Conservation (phyloP, 2,329 filamentous ascomycete species). For the Aureobasidium mangrovei region DNA sequence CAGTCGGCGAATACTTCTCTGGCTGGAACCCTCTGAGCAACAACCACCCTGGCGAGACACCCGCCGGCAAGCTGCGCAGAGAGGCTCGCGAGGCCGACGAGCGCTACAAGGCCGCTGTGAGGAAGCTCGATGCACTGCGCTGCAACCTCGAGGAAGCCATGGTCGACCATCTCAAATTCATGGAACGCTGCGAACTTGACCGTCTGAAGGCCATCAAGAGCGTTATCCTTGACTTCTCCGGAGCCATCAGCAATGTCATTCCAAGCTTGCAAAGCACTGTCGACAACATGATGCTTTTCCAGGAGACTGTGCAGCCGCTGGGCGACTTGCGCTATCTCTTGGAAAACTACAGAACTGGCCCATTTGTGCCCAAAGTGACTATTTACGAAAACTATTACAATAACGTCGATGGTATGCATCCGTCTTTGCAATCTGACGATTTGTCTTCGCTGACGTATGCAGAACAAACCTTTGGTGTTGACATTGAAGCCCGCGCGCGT, state of each 20-base stretch:
- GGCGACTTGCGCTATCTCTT: constrained; percentile 87
- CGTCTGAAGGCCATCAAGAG: constrained; percentile 96
- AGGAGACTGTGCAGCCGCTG: constrained; percentile 92
- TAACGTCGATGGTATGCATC: constrained; percentile 61
- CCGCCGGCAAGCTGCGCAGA: constrained; percentile 72
- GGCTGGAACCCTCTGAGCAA: constrained; percentile 93
- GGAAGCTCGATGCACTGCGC: constrained; percentile 78
- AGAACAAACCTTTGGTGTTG: constrained; percentile 95
- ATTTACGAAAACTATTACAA: constrained; percentile 99
- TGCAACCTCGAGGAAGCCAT: constrained; percentile 96
- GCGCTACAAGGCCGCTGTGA: constrained; percentile 79
- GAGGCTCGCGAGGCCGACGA: constrained; percentile 89
- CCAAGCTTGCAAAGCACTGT: constrained; percentile 91
- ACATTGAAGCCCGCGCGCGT: constrained; percentile 87
- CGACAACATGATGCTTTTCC: constrained; percentile 98
- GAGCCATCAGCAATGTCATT: constrained; percentile 95
- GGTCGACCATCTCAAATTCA: constrained; percentile 83
- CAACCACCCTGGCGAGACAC: constrained; percentile 86
- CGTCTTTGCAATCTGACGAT: background rate
- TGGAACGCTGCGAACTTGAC: constrained; percentile 95
- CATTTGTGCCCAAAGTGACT: constrained; percentile 80
- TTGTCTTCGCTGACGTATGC: background rate
- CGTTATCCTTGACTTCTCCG: constrained; percentile 93
- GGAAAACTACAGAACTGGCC: constrained; percentile 93
- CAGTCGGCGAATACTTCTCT: constrained; percentile 79